These are phyloP conservation scores for Naganishia cerealis DNA, from an alignment of 1,284 basidiomycete species.

Conservation along the genomic window DNA sequence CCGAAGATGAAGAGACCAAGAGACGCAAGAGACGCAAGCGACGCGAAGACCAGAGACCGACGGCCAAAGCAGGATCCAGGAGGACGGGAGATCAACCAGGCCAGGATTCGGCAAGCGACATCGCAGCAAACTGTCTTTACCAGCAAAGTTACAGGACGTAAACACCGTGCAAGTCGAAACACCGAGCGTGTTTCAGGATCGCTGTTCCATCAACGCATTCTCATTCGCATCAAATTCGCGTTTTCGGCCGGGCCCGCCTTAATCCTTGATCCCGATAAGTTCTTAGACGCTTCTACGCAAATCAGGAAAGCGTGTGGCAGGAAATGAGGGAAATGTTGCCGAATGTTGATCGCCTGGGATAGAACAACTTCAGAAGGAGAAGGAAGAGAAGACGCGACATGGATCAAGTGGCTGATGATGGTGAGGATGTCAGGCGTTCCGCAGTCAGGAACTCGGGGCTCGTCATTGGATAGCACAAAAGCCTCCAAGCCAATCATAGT, in stretches of 20 bases:
- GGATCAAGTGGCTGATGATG: not conserved
- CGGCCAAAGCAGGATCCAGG: too few species aligned
- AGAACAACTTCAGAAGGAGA: not conserved
- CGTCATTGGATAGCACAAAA: too few species aligned
- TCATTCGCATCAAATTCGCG: not conserved
- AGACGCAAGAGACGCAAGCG: not conserved
- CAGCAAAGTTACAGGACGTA: not conserved
- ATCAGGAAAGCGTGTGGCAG: not conserved
- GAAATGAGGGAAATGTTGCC: not conserved
- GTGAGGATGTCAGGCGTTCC: not conserved
- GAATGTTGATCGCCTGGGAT: not conserved
- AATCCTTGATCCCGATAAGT: not conserved
- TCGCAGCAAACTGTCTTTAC: not conserved
- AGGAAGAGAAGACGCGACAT: not conserved
- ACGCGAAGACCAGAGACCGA: too few species aligned
- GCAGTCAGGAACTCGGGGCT: not conserved
- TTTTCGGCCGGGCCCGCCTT: not conserved
- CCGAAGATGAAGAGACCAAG: not conserved
- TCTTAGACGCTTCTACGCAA: not conserved
- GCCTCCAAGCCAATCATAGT: not conserved
- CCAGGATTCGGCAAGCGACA: too few species aligned
- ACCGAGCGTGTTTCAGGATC: not conserved
- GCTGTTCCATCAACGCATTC: not conserved
- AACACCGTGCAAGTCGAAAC: not conserved
- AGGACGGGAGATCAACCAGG: too few species aligned